A percentile compares a stretch with the other conserved stretches of the same genome.
Evolutionary conservation across 257 asterid genomes (phyloP).

Genomic region (Nicotiana undulata): DNA sequence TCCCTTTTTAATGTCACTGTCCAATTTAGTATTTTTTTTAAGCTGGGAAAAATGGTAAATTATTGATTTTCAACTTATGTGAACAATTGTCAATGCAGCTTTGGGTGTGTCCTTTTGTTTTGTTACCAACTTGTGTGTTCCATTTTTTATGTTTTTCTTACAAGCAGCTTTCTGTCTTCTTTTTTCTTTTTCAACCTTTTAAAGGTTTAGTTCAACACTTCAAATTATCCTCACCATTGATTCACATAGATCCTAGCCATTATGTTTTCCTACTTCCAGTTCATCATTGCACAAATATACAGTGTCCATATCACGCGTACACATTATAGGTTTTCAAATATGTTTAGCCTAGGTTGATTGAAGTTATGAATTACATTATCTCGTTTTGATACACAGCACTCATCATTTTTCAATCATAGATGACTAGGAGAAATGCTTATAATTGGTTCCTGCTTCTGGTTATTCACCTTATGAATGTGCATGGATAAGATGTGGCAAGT

Average conservation of each 20-base stretch:
- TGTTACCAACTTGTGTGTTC: neutral
- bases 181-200: neutral
- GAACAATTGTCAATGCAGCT: neutral
- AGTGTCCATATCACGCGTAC: neutral
- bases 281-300: neutral
- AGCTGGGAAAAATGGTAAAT: neutral
- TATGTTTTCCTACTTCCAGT: neutral
- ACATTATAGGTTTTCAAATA: neutral
- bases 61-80: neutral
- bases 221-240: neutral
- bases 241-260: neutral
- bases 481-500: neutral
- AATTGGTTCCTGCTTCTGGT: neutral
- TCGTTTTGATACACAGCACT: neutral
- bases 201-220: neutral
- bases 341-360: neutral
- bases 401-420: neutral
- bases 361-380: neutral
- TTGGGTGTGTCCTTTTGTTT: neutral
- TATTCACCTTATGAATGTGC: neutral
- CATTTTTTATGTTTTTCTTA: neutral
- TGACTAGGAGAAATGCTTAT: neutral
- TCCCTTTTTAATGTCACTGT: neutral
- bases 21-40: neutral
- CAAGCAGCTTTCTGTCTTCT: neutral